These are phyloP conservation scores for Candida arabinofermentans DNA, from an alignment of 805 yeast genomes.

Conservation along the genomic window DNA sequence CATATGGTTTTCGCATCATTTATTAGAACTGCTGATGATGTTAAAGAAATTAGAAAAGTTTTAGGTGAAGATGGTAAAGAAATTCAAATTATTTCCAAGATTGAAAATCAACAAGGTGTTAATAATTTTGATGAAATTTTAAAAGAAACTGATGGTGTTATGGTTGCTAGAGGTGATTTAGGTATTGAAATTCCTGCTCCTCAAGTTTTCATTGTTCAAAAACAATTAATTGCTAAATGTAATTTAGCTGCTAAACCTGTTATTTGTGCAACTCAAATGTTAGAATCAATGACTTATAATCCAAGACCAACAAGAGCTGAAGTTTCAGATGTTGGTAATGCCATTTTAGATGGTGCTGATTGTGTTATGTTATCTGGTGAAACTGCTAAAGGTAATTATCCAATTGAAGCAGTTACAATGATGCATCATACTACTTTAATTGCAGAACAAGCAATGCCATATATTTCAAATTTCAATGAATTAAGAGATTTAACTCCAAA, in stretches of 20 bases:
- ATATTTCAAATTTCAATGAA: constrained; percentile 79
- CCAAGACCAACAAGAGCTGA: constrained; percentile 99
- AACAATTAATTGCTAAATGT: constrained; percentile 98
- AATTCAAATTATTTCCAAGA: constrained; percentile 94
- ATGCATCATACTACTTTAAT: constrained; percentile 97
- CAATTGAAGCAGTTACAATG: constrained; percentile 95
- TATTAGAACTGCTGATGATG: constrained; percentile 92
- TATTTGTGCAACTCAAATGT: constrained; percentile 99
- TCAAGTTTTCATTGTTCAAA: constrained; percentile 96
- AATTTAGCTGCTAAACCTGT: constrained; percentile 99
- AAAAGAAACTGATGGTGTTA: constrained; percentile 94
- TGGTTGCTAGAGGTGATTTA: constrained; percentile 99
- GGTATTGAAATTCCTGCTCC: constrained; percentile 99
- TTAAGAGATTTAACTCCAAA: constrained; percentile 77
- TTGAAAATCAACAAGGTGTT: constrained; percentile 99
- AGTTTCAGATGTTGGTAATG: constrained; percentile 98
- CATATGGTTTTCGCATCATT: constrained; percentile 99
- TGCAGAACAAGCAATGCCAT: constrained; percentile 96
- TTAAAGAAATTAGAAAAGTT: constrained; percentile 84
- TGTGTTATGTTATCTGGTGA: constrained; percentile 99
- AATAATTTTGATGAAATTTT: constrained; percentile 98
- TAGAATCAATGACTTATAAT: constrained; percentile 98
- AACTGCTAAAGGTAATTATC: constrained; percentile 99
- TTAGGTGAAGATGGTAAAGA: constrained; percentile 96
- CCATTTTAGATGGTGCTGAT: constrained; percentile 98